Base-by-base conservation (phyloP, 345 rosid species). In the Clarkia xantiana region DNA sequence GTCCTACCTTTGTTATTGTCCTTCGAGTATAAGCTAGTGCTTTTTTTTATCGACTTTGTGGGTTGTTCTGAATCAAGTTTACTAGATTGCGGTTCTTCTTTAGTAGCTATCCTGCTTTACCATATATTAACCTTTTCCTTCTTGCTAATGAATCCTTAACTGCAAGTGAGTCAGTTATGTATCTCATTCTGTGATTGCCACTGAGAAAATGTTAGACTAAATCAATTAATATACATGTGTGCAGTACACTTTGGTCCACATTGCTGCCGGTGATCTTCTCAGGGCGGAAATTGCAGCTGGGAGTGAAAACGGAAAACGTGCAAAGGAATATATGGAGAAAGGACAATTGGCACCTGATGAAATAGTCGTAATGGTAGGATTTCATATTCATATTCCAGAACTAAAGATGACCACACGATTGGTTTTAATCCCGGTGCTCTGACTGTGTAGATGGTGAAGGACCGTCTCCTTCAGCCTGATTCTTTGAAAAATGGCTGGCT, bases 211-310 rank as follows among this genome's bases (percentile, higher is more conserved):
- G 10, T 52, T n/a, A 45, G 49, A 73, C 49, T 69, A 44, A 65
- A 43, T 57, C 43, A 62, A 54, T 55, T 73, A 58, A 36, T 66
- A 62, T 48, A 71, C 66, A 6, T 70, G 55, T 63, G 56, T 82
- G 72, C 85, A 90, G 97, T 86, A 86, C 58, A 86, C 75, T 58
- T 81, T 90, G 79, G 95, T 81, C 59, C 97, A 86, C 45, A 58
- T 90, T 67, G 79, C 97, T 57, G 95, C 94, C 61, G 94, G 95
- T 50, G 95, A 90, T 75, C 66, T 86, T 44, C 69, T 90, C 62
- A 74, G 94, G 66, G 80, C 78, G 11, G 91, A 90, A 67, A 59
- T 90, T 49, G 80, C 77, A 60, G 71, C 79, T 18, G 95, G 91
- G 42, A 90, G 82, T 73, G 82, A 81, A 61, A 90, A 83, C 45